Evolutionary conservation across 2,329 filamentous ascomycete species (phyloP), one percentile per base, ranked within the genome.

Genomic region (Periconia digitata): DNA sequence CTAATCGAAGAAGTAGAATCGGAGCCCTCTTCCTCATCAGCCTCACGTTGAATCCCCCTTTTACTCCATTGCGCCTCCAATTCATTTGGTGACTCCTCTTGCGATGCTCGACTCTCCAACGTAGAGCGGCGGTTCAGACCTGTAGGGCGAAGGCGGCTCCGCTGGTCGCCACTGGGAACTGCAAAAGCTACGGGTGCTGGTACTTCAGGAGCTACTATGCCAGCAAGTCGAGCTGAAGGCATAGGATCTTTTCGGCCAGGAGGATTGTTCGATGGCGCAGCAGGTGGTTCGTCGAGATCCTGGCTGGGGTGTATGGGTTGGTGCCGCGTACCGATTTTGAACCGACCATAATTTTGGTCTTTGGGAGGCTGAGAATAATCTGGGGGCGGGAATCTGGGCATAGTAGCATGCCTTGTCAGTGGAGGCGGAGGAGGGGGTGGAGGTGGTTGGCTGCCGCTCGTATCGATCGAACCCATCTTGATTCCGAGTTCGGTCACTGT

Each of bases 281-380:
- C 21, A 18, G 40, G 22, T 18, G 46, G 48, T n/a, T 50, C 49
- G 27, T 46, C 39, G 20, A 54, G 40, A 6, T 61, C 55, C 23
- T 66, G 60, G 1, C 62, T 62, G 17, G 50, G 41, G 41, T 64
- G 61, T 36, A 62, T 48, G 4, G 63, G 63, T 20, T 53, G 49
- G 2, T 49, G 50, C 6, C 63, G 61, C 6, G 44, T 56, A 8
- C 63, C 60, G 1, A 66, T 47, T 16, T 38, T 56, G 51, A 54
- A 54, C 36, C 49, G 58, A 12, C 60, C 60, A 23, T 57, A 53
- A 17, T 56, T 53, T 35, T 59, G 59, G 17, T 53, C 53, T 6
- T 53, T 53, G 12, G 57, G 53, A 1, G 55, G 45, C 36, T 56
- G 47, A 5, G 53, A 54, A 41, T 48, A 62, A 44, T 63, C 54